Evolutionary conservation across 805 yeast genomes (phyloP), one percentile per base, ranked within the genome.

Genomic region (Brettanomyces anomalus): DNA sequence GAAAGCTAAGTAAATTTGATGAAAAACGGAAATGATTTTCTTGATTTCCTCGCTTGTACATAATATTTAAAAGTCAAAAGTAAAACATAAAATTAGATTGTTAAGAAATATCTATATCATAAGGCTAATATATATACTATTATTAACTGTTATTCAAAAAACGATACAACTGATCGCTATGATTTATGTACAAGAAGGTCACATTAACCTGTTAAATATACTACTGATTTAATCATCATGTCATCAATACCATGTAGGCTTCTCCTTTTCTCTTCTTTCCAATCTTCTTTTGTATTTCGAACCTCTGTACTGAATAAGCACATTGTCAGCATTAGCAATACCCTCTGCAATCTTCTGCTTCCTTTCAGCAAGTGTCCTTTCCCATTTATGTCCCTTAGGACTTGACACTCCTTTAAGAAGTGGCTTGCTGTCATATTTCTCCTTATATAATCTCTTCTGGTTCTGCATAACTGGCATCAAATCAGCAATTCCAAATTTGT

Each of bases 371-470:
- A 71, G 70, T 36, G 72, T 73, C 60, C 87, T 73, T 62, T 88
- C 95, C 73, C 87, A 77, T 64, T 80, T 81, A 52, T 79, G 82
- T 36, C 87, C 85, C 75, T 86, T 86, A 54, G 87, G 94, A 56
- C 66, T 67, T 55, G 77, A 60, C 20, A 85, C 85, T 62, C 96
- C 95, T 55, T 74, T 77, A 77, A 85, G 73, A 62, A 80, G 74
- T 56, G 72, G 72, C 67, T 83, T 81, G 47, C 73, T 69, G 36
- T 73, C 70, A 62, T 81, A 84, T 62, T 85, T 86, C 49, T 85
- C 93, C 56, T 77, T 78, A 65, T 74, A 85, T 76, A 88, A 84
- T 61, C 71, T 74, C 71, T 82, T 82, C 51, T 57, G 53, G 50
- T 74, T 72, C 38, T 76, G 74, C 38, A 77, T 57, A 24, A 75